Base-by-base conservation (phyloP, 495 filamentous ascomycete species). In the Pseudotulostoma volvatum region DNA sequence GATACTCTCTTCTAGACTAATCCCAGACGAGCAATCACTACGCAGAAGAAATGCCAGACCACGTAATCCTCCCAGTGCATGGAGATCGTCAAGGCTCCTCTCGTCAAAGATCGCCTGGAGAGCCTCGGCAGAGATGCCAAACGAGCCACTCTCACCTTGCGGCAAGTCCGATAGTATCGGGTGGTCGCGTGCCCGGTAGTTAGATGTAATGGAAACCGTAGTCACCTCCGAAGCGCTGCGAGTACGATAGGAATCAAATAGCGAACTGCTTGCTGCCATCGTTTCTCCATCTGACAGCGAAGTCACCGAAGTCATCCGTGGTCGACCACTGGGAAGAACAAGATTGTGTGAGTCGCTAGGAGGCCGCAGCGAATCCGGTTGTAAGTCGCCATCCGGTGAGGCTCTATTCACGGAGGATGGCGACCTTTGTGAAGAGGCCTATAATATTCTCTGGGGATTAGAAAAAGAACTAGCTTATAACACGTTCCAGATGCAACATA, bases 101-200 rank as follows among this genome's bases (percentile, higher is more conserved):
- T 70, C 70, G 41, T 73, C 63, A 20, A 75, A 57, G 53, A 75
- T 70, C 41, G 73, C 74, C 43, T 59, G 61, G 31, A 75, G 52
- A 41, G 66, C 56, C 16, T 70, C 71, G 0, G 68, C 60, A 16
- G 50, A 65, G 50, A 62, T 74, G 31, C 65, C 71, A 37, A 74
- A 75, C 2, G 67, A 67, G 41, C 71, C 74, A 35, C 70, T 49
- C 13, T 64, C 56, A 14, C 70, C 65, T 21, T 56, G 4, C 4
- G 35, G 18, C 11, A 9, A 7, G 13, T 34, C 18, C n/a, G 13
- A 34, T n/a, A 34, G 17, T 9, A 20, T 16, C 9, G 35, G 15
- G 14, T 17, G 11, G 9, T 21, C 17, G 7, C 17, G 14, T 37
- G n/a, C n/a, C 16, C 25, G 35, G 35, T 37, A 37, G 17, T 37